Evolutionary conservation across 139 green algal species (phyloP).

Genomic region (Chlorella sp.): DNA sequence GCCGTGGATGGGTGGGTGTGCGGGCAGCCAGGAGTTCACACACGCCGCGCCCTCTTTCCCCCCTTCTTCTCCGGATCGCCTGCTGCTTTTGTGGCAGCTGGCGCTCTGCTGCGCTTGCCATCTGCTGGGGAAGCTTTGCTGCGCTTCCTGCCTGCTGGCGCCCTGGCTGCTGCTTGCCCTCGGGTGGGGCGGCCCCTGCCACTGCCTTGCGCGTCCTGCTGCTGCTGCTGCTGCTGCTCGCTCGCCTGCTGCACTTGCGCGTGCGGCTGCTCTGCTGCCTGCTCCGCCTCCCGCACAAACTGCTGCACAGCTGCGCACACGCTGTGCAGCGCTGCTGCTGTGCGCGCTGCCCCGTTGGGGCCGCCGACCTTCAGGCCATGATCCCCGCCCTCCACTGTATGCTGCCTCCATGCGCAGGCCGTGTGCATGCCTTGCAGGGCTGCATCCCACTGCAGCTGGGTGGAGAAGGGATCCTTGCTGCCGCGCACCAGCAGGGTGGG

Average conservation of each 20-base stretch:
- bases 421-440: constrained; percentile 23
- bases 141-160: too few species aligned
- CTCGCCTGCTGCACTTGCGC: too few species aligned
- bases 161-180: too few species aligned
- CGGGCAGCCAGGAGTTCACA: too few species aligned
- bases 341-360: neutral
- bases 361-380: constrained; percentile 33
- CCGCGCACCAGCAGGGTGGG: constrained; percentile 64
- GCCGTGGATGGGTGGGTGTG: too few species aligned
- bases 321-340: neutral
- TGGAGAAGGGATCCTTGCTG: constrained; percentile 55
- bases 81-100: too few species aligned
- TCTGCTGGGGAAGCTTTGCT: too few species aligned
- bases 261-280: neutral
- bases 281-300: neutral
- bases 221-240: neutral
- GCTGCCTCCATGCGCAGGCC: constrained; percentile 15
- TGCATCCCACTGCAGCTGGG: constrained; percentile 33
- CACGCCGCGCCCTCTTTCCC: too few species aligned
- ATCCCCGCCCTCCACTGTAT: constrained; percentile 52
- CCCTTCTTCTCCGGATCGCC: too few species aligned
- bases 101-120: too few species aligned
- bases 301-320: neutral
- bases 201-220: neutral
- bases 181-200: too few species aligned